Base-by-base conservation (phyloP, 2,329 filamentous ascomycete genomes). In the Bipolaris cookei region DNA sequence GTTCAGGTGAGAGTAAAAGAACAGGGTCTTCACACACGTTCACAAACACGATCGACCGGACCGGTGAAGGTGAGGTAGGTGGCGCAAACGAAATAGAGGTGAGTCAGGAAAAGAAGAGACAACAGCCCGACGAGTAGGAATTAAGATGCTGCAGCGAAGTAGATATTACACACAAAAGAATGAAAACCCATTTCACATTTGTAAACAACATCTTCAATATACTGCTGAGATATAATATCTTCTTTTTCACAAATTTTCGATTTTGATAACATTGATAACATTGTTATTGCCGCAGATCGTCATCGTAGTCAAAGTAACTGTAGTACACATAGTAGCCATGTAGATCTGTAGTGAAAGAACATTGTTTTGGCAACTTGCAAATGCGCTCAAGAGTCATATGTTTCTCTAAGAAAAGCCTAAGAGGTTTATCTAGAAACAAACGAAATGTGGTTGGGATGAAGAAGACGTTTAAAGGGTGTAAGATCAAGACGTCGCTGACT, bases 401-500 rank as follows among this genome's bases (percentile, higher is more conserved):
- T 7, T 10, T n/a, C 35, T 38, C n/a, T 18, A 7, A 38, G 6
- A 1, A 2, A 16, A 38, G 7, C 4, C 8, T 18, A 7, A 38
- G 3, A 18, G 1, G n/a, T 11, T 11, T 28, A 8, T 1, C 4
- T 14, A 23, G 28, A 0, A 34, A 14, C 16, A 8, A 16, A 8
- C 30, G 46, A 37, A 11, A 42, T 25, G 14, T 25, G 8, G 20
- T 21, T 34, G 39, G 28, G 38, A 30, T 21, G 38, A 25, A 51
- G 21, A 32, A 41, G 30, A 30, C n/a, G 44, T 54, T 39, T 13
- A 41, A 37, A 44, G 34, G 8, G 23, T 35, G 42, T 43, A 16
- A 53, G 49, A 49, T 23, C 32, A n/a, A 18, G 34, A 18, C 5
- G 5, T 13, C 14, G 51, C 51, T 54, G 51, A 58, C 51, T 54